These are phyloP conservation scores for Backusella parvicylindrica DNA, from an alignment of 192 early-diverging fungal species.

Conservation along the genomic window DNA sequence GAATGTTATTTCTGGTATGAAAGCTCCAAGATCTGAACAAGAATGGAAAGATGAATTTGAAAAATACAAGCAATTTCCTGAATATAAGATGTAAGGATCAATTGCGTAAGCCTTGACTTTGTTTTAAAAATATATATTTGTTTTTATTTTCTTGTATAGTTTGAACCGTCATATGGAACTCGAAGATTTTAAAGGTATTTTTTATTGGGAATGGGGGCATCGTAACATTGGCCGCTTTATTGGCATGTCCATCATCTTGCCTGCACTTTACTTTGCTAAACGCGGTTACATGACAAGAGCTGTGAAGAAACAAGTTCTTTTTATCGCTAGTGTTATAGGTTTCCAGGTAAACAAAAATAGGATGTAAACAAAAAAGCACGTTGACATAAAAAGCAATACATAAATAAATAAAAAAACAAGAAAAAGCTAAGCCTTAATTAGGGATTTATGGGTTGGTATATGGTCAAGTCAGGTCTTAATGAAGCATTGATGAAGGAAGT, in stretches of 20 bases:
- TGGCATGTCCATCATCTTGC: slow-evolving; percentile 82
- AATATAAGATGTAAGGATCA: slow-evolving; percentile 82
- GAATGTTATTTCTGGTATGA: slow-evolving; percentile 93
- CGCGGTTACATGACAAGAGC: slow-evolving; percentile 72
- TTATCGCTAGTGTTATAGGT: slow-evolving; percentile 61
- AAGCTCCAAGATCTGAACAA: slow-evolving; percentile 75
- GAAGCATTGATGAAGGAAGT: slow-evolving; percentile 74
- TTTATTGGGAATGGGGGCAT: slow-evolving; percentile 98
- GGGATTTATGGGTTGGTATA: slow-evolving; percentile 96
- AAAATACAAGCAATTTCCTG: slow-evolving; percentile 98
- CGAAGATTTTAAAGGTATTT: slow-evolving; percentile 96
- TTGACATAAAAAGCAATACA: neutral
- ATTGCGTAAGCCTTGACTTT: neutral
- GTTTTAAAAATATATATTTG: neutral
- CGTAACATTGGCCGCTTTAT: slow-evolving; percentile 91
- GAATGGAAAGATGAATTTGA: slow-evolving; percentile 95
- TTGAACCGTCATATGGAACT: slow-evolving; percentile 87
- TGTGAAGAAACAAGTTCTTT: slow-evolving; percentile 58
- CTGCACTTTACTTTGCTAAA: slow-evolving; percentile 81
- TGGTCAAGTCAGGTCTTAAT: slow-evolving; percentile 95
- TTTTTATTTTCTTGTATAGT: slow-evolving; percentile 38
- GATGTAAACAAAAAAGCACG: neutral
- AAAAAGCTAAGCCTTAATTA: slow-evolving; percentile 25
- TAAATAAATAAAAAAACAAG: neutral
- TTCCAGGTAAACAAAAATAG: slow-evolving; percentile 53